Evolutionary conservation across 2,329 filamentous ascomycete species (phyloP).

Genomic region (Ophiostoma triangulosporum): DNA sequence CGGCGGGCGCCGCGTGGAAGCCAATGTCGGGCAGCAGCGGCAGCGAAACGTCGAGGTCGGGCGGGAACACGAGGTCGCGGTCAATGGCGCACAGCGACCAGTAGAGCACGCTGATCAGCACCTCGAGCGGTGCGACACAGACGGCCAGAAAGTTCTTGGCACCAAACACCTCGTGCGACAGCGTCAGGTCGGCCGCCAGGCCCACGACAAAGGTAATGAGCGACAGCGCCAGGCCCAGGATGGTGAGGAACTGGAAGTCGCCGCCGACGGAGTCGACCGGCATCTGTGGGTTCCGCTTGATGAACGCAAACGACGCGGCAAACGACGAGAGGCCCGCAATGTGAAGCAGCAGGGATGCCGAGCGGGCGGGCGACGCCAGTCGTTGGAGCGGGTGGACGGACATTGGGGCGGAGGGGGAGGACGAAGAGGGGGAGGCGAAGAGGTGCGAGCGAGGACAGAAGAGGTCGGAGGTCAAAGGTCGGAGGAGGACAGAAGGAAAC

Average conservation of each 20-base stretch:
- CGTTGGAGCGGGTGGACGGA: constrained; percentile 49
- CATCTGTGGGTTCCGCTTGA: constrained; percentile 34
- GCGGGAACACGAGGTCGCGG: constrained; percentile 36
- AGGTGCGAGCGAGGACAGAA: neutral
- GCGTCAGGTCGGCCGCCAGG: constrained; percentile 49
- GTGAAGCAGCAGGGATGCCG: constrained; percentile 50
- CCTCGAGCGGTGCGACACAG: constrained; percentile 54
- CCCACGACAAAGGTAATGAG: constrained; percentile 47
- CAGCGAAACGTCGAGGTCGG: constrained; percentile 31
- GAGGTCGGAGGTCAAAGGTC: too few species aligned
- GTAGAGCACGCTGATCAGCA: constrained; percentile 58
- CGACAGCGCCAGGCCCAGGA: constrained; percentile 52
- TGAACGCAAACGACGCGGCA: constrained; percentile 37
- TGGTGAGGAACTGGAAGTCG: constrained; percentile 61
- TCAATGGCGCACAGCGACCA: constrained; percentile 53
- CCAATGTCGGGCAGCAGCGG: constrained; percentile 39
- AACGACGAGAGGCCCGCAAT: constrained; percentile 39
- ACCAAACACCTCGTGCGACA: constrained; percentile 43
- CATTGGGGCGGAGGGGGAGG: constrained; percentile 20
- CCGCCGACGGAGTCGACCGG: constrained; percentile 50
- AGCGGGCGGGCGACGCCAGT: constrained; percentile 49
- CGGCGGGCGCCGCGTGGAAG: constrained; percentile 52
- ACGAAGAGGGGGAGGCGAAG: neutral
- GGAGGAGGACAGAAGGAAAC: neutral
- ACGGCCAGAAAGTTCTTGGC: constrained; percentile 56